These are phyloP conservation scores for Zygosaccharomyces gambellarensis DNA, from an alignment of 805 yeast genomes.

Conservation along the genomic window DNA sequence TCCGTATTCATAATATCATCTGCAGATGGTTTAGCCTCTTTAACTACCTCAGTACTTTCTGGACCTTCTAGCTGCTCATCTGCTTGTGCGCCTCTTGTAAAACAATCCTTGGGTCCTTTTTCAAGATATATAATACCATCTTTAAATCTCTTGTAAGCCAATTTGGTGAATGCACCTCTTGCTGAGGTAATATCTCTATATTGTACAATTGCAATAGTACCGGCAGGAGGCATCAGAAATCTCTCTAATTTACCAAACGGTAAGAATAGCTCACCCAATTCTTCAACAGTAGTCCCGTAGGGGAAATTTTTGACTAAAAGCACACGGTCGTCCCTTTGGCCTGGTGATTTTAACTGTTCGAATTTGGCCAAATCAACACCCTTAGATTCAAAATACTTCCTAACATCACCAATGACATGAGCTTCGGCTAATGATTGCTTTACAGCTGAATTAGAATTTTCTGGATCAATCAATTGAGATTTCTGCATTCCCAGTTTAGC, in stretches of 20 bases:
- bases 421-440: conserved; percentile 98
- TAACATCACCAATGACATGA: conserved; percentile 85
- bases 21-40: conserved; percentile 31
- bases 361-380: conserved; percentile 82
- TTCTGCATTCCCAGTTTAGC: conserved; percentile 75
- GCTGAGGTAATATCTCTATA: conserved; percentile 79
- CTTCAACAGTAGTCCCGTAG: conserved; percentile 74
- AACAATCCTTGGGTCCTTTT: conserved; percentile 84
- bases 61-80: conserved; percentile 33
- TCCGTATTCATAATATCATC: conserved; percentile 39
- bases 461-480: conserved; percentile 81
- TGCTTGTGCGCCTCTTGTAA: conserved; percentile 52
- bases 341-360: conserved; percentile 37
- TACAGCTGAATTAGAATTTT: conserved; percentile 82
- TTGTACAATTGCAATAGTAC: conserved; percentile 91
- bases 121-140: conserved; percentile 85
- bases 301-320: conserved; percentile 89
- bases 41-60: conserved; percentile 29
- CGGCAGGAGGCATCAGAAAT: conserved; percentile 90
- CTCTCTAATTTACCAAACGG: conserved; percentile 76
- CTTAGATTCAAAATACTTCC: conserved; percentile 76
- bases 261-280: conserved; percentile 74
- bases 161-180: conserved; percentile 80
- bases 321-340: conserved; percentile 71
- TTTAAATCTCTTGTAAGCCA: conserved; percentile 83